A percentile compares a stretch with the other conserved stretches of the same genome.
Conservation (phyloP, 2,329 filamentous ascomycete species). For the Aspergillus cejpii region DNA sequence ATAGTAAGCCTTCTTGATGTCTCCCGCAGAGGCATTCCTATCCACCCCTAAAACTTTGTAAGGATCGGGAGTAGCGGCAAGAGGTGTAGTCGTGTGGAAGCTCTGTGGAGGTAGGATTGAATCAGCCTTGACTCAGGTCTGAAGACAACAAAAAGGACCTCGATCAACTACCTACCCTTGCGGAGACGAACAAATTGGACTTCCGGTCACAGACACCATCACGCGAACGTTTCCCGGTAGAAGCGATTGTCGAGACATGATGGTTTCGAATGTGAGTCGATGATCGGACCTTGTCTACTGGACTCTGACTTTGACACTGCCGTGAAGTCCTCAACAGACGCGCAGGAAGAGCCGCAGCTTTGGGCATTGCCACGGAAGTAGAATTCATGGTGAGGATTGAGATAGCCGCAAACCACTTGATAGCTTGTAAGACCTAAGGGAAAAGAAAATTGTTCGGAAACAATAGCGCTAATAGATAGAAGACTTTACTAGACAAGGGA, state of each 20-base stretch:
- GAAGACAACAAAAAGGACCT: neutral
- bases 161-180: conserved; percentile 29
- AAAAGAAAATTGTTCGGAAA: neutral
- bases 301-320: conserved; percentile 34
- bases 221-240: conserved; percentile 23
- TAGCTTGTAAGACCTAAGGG: neutral
- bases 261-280: conserved; percentile 34
- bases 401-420: conserved; percentile 9
- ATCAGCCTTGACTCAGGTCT: neutral
- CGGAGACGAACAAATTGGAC: conserved; percentile 17
- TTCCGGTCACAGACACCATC: conserved; percentile 23
- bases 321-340: conserved; percentile 39
- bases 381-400: conserved; percentile 35
- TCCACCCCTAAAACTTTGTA: conserved; percentile 80
- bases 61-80: conserved; percentile 71
- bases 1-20: conserved; percentile 99
- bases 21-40: conserved; percentile 70
- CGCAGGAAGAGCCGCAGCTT: conserved; percentile 39
- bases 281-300: conserved; percentile 23
- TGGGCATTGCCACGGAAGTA: conserved; percentile 36
- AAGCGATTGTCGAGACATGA: conserved; percentile 25
- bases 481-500: conserved; percentile 9
- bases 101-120: conserved; percentile 21
- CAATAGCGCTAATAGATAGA: neutral
- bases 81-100: conserved; percentile 46